Evolutionary conservation across 805 yeast species (phyloP).

Genomic region (Suhomyces pyralidae): DNA sequence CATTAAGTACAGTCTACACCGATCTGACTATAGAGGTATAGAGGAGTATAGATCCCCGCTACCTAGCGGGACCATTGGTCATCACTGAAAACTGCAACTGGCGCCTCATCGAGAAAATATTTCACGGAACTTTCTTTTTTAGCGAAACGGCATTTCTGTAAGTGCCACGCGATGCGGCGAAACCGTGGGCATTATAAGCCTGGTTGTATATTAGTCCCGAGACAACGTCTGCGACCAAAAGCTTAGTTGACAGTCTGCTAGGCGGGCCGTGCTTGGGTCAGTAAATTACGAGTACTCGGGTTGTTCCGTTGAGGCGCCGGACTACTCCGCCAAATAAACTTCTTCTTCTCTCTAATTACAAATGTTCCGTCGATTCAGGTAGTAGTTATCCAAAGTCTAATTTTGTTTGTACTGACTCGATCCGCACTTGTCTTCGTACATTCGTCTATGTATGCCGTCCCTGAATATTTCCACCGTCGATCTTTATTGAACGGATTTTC

Average conservation of each 20-base stretch:
- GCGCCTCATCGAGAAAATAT: neutral
- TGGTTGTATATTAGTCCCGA: neutral
- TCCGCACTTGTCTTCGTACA: neutral
- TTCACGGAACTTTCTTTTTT: neutral
- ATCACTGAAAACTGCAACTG: neutral
- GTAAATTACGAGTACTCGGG: neutral
- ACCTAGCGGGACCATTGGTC: neutral
- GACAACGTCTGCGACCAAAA: neutral
- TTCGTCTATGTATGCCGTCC: neutral
- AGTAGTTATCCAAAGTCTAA: neutral
- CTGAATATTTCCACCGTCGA: neutral
- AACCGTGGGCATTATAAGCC: neutral
- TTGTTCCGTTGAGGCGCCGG: neutral
- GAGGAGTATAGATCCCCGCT: neutral
- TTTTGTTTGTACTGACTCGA: neutral
- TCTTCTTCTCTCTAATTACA: neutral
- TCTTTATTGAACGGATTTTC: neutral
- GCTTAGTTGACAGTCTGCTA: neutral
- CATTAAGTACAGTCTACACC: neutral
- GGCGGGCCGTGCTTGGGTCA: neutral
- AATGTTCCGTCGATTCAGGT: too few relatives aligned
- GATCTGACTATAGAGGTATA: neutral
- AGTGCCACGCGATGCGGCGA: neutral
- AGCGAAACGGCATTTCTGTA: neutral
- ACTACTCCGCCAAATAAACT: neutral